Conservation (phyloP, 75 land plant genomes). For the Cunninghamia lanceolata region DNA sequence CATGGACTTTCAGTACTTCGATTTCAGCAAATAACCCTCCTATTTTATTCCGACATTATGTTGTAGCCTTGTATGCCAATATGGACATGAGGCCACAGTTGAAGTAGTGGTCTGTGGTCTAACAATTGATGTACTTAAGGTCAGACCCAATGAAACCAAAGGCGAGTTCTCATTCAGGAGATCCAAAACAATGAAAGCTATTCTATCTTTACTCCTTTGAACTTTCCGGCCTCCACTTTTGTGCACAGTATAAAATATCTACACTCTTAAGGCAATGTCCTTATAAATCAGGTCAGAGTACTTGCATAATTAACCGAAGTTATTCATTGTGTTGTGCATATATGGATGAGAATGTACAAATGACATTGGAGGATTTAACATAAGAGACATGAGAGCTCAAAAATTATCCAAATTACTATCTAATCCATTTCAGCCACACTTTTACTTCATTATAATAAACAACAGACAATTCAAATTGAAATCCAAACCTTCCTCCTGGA, state of each 20-base stretch:
- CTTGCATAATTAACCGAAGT: neutral
- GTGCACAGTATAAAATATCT: neutral
- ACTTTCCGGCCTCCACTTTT: neutral
- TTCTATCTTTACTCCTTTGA: neutral
- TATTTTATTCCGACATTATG: neutral
- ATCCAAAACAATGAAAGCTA: neutral
- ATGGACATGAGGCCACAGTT: too few relatives aligned
- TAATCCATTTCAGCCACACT: neutral
- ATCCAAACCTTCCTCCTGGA: neutral
- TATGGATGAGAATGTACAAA: neutral
- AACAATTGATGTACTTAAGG: neutral
- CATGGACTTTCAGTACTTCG: neutral
- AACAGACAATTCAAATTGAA: neutral
- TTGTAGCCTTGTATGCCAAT: neutral
- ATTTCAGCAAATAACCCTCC: neutral
- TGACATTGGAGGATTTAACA: neutral
- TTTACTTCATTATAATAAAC: neutral
- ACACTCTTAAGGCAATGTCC: neutral
- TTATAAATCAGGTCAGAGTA: neutral
- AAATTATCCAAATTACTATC: neutral
- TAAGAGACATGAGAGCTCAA: neutral
- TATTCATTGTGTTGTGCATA: neutral
- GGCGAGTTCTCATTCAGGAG: neutral
- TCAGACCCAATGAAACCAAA: neutral
- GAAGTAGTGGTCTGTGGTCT: neutral